Evolutionary conservation across 192 early-diverging fungal genomes (phyloP), one percentile per base, ranked within the genome.

Genomic region (Anaeromyces robustus): DNA sequence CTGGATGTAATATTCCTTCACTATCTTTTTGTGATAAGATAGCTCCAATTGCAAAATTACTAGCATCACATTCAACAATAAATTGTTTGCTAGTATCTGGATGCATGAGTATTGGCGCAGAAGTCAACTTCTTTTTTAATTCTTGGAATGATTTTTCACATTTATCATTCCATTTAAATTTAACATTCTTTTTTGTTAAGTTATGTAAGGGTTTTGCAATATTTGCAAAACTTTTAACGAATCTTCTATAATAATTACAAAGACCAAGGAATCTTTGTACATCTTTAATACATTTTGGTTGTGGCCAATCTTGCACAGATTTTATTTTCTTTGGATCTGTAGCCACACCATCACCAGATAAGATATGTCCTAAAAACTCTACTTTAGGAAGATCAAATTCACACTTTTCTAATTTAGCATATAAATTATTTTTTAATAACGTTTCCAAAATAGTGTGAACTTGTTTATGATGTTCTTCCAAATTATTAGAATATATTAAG

Each of bases 361-460:
- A 78, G 28, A 88, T 59, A 79, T 85, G 82, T 16, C 84, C 85
- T 7, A 85, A 34, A 77, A 81, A 86, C n/a, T 81, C 79, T 13
- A 85, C 11, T 59, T 83, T 34, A 0, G 32, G 18, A 78, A 83
- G 18, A 29, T 78, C 32, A 43, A 83, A 87, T n/a, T 80, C 22
- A 78, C 86, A 86, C 52, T 89, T 89, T 31, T 81, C 81, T 16
- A 83, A 84, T 68, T 88, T 88, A 26, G 84, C 52, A 29, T 80
- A 81, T 26, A 88, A 77, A 68, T 77, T 79, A 78, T 83, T 77
- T 13, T 87, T 79, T 6, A 77, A 29, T 19, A 88, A 80, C 30
- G 59, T 30, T n/a, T 83, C 2, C 28, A 88, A 81, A 3, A 87
- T 80, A 9, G 11, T 12, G 5, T 37, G 29, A 2, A 86, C 79